phyloP scores from a whole-genome alignment of 2,329 filamentous ascomycete species.

The Byssoonygena ceratinophila region DNA sequence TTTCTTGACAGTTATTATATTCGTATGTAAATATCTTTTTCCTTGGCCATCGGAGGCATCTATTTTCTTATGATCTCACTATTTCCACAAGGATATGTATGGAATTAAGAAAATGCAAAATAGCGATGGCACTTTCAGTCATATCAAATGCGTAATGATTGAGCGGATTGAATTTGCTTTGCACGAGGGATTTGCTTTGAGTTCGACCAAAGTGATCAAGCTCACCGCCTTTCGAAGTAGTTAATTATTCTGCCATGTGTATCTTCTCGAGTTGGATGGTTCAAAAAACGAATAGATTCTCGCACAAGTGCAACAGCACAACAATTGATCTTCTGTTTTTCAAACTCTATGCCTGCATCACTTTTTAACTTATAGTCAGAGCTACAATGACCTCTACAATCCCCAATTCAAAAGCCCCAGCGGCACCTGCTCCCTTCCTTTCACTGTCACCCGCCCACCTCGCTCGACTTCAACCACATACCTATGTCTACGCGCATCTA shows the following conservation, averaged over 20 bases:
- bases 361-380: neutral
- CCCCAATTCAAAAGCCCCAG: neutral
- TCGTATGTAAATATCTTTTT: neutral
- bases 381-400: neutral
- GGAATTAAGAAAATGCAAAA: too few species aligned
- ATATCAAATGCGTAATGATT: too few species aligned
- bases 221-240: neutral
- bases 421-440: conserved; percentile 32
- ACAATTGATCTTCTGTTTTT: neutral
- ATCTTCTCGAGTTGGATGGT: too few species aligned
- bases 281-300: too few species aligned
- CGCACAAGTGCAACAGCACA: neutral
- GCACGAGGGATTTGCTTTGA: neutral
- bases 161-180: too few species aligned
- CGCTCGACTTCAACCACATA: conserved; percentile 77
- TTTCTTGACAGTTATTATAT: too few species aligned
- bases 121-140: too few species aligned
- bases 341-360: neutral
- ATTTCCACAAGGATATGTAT: too few species aligned
- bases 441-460: conserved; percentile 59
- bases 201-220: neutral
- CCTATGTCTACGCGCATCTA: conserved; percentile 83
- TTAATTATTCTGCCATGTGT: conserved; percentile 1
- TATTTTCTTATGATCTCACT: too few species aligned
- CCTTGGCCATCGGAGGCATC: too few species aligned